Base-by-base conservation (phyloP, 2,329 filamentous ascomycete genomes). In the Hypoxylon sp. region DNA sequence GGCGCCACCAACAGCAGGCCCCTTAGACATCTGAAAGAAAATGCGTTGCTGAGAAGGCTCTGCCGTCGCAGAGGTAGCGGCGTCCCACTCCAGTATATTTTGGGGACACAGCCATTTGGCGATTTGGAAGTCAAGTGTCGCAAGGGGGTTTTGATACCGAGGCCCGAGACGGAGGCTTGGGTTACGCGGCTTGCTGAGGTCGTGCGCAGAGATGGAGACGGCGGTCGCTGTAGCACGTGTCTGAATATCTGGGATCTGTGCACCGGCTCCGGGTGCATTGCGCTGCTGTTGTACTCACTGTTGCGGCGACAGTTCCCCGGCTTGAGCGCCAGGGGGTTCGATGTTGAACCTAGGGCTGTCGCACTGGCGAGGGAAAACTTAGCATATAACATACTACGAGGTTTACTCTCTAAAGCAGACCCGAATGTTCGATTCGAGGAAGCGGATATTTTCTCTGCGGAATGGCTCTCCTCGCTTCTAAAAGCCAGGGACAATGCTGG, bases 101-200 rank as follows among this genome's bases (percentile, higher is more conserved):
- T 99, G 1, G 94, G 94, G 2, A 90, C 90, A 4, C 94, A 98
- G 78, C 96, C 91, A 1, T 98, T 99, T 80, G 95, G 94, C 0
- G 82, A 88, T 3, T 80, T 98, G 14, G 91, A 97, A 45, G 91
- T 99, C 49, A 81, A 85, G 60, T 98, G 94, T 76, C 84, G 83
- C 28, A 87, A 84, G 10, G 93, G 93, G 1, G 94, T 98, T 4
- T 82, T 99, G 62, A 97, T 98, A 70, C 96, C 96, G 36, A 87
- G 95, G 82, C 83, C 87, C 23, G 91, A 94, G 78, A 93, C 92
- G 2, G 91, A 93, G 79, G 85, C 89, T 2, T 92, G 90, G 76
- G 88, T 86, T 1, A 78, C 82, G 28, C 81, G 89, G 71, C 81
- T 92, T 10, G 86, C 85, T 36, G 61, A 57, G 6, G 13, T 67